Base-by-base conservation (phyloP, 2,329 filamentous ascomycete genomes). In the Claviceps capensis region DNA sequence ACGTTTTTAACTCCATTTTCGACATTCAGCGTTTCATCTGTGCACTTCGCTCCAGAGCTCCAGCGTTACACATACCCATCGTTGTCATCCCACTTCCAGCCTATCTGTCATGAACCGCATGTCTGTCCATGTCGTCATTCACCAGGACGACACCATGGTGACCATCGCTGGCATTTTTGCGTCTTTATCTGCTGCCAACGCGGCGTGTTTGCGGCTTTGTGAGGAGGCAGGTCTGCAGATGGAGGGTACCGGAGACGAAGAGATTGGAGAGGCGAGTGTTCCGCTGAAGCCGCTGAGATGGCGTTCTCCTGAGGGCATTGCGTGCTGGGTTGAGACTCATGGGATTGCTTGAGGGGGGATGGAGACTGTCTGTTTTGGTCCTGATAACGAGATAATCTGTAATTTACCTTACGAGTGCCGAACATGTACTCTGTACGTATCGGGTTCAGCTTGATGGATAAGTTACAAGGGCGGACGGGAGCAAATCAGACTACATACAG, bases 291-390 rank as follows among this genome's bases (percentile, higher is more conserved):
- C 65, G 5, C 46, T 64, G 46, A 57, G 65, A 51, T 69, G 67
- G 67, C 61, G 66, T 17, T 61, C 63, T 17, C 57, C 65, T 6
- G 66, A 68, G 22, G 67, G 67, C 4, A 57, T 58, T 43, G 56
- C 63, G 9, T 67, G 63, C 50, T 69, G 67, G 67, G 67, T 69
- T 34, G 67, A 69, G 61, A 53, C 58, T 41, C 67, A 69, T 49
- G 55, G 52, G 14, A 61, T 69, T 16, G 3, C 26, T 42, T 41
- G 16, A 41, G 26, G 26, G 8, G 26, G 7, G 7, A 9, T 9
- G 26, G 8, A 9, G 26, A 2, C 8, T 30, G 8, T 9, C 26
- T 30, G 26, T 9, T 30, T 30, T 30, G 26, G 8, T 9, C 26
- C 26, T 30, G 23, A 7, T 26, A 26, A 26, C 23, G 23, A 5